Base-by-base conservation (phyloP, 2,329 filamentous ascomycete genomes). In the Aspergillus versicolor region DNA sequence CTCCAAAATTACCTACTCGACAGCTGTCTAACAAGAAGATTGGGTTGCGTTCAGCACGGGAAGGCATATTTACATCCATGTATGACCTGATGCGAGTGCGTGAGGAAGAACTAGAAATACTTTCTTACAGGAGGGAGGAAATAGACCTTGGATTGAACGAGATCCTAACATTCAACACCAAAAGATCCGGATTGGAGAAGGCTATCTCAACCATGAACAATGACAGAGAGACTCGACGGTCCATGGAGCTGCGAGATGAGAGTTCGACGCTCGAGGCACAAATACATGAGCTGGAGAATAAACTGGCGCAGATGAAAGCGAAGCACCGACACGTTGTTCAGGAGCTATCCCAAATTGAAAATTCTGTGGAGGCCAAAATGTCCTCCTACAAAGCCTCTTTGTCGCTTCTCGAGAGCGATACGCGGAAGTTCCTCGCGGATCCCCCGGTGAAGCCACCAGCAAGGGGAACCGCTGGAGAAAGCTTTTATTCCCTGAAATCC, bases 351-450 rank as follows among this genome's bases (percentile, higher is more conserved):
- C 74, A 81, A 13, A 72, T 80, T 12, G 80, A 85, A 62, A 87
- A 85, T 62, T 77, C 80, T 2, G 77, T 84, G 12, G 82, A 85
- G 62, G 81, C 84, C 11, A 82, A 81, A 62, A 65, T 86, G 34
- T 84, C 82, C 4, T 84, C 82, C 0, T 88, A 86, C 65, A 82
- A 79, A 55, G 76, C 79, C 19, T 82, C 82, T 12, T 65, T 87
- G 47, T 77, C 78, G 7, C 70, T 86, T 45, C 69, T 87, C 43
- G 82, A 87, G 56, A 77, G 77, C 41, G 79, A 87, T 44, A 74
- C 85, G 9, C 75, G 74, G 46, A 73, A 62, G 8, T 88, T 85
- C 64, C 74, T 88, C 9, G 71, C 70, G 24, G 72, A 73, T 24
- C 79, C 80, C 12, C 80, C 76, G 4, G 63, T 78, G 30, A 68